Evolutionary conservation across 805 yeast genomes (phyloP), one percentile per base, ranked within the genome.

Genomic region (Barnettozyma pratensis): DNA sequence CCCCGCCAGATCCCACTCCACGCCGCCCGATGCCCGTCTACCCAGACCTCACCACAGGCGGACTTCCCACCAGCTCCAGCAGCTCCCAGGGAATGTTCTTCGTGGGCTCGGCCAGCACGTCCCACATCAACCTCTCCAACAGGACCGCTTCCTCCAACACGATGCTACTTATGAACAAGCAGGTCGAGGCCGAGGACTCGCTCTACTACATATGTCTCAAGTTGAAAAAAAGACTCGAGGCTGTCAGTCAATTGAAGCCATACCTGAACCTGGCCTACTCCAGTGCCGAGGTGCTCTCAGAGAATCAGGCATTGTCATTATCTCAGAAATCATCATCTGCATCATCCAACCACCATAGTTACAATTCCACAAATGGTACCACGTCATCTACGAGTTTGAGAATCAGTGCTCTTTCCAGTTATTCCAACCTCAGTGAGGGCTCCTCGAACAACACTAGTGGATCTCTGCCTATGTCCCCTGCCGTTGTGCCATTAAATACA

Each of bases 241-340:
- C 70, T 38, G 75, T 86, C 26, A 80, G 85, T 0, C 90, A 84
- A 19, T 74, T 89, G 75, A 76, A 75, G 36, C 85, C 90, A 37
- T 85, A 80, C 63, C 61, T 87, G 50, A 75, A 76, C 46, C 68
- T 80, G 36, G 91, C 92, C 3, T 77, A 76, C 62, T 70, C 77
- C 10, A 72, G 81, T 11, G 86, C 90, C 6, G 91, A 85, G 60
- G 78, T 76, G 34, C 69, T 80, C 43, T 79, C 87, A 41, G 92
- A 85, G 60, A 84, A 83, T 56, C 94, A 86, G 66, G 87, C 90
- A 1, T 66, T 71, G 37, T 50, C 68, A 5, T 49, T 71, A n/a
- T 69, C 76, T 4, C 76, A 72, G 51, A 69, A 66, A 45, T 65
- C 53, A 5, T 37, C 48, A 14, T 25, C 36, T 2, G 32, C 42